Evolutionary conservation across 345 rosid species (phyloP).

Genomic region (Syzygium aromaticum): DNA sequence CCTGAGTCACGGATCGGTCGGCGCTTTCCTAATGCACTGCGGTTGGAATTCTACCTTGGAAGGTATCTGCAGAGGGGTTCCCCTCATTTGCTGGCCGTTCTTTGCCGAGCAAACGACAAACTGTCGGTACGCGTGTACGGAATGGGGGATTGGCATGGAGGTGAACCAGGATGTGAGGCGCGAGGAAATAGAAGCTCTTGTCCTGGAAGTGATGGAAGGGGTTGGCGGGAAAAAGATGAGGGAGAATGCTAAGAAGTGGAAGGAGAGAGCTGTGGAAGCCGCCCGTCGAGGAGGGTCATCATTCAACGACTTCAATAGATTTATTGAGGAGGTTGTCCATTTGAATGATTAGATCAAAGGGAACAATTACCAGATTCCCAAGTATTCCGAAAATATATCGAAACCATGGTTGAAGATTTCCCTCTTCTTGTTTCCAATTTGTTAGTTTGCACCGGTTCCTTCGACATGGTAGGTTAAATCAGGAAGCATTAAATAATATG

Average conservation of each 20-base stretch:
- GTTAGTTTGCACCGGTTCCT: neutral
- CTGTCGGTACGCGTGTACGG: constrained; percentile 9
- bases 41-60: constrained; percentile 31
- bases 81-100: constrained; percentile 25
- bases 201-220: constrained; percentile 16
- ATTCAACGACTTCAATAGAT: constrained; percentile 3
- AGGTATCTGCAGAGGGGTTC: constrained; percentile 8
- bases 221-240: constrained; percentile 5
- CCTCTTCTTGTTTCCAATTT: neutral
- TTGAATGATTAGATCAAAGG: neutral
- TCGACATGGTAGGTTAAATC: neutral
- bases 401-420: neutral
- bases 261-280: constrained; percentile 15
- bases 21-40: constrained; percentile 24
- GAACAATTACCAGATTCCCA: neutral
- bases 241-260: constrained; percentile 18
- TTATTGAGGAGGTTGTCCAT: constrained; percentile 9
- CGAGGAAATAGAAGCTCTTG: constrained; percentile 6
- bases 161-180: constrained; percentile 11
- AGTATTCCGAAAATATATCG: neutral
- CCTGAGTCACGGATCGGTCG: constrained; percentile 17
- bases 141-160: constrained; percentile 23
- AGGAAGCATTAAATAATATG: neutral
- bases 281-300: constrained; percentile 11
- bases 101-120: constrained; percentile 25